These are phyloP conservation scores for Rubroboletus pulcherrimus DNA, from an alignment of 768 basidiomycete species.

Conservation along the genomic window DNA sequence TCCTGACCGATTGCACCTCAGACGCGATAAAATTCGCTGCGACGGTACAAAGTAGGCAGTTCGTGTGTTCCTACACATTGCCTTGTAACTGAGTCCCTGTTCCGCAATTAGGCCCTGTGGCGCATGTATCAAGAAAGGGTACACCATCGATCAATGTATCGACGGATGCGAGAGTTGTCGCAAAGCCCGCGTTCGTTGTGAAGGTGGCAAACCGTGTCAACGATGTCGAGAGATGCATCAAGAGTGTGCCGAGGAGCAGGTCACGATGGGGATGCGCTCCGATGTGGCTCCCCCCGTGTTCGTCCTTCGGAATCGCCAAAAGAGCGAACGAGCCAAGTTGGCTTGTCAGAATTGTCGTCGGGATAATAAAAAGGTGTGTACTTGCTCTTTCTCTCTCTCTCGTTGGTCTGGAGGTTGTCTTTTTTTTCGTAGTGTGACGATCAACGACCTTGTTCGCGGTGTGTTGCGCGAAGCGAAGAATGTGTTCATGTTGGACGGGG, in stretches of 20 bases:
- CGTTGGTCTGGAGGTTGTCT: neutral
- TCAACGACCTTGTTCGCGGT: slow-evolving; percentile 59
- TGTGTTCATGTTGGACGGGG: slow-evolving; percentile 55
- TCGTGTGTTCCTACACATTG: neutral
- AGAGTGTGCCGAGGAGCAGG: slow-evolving; percentile 46
- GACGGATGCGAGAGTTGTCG: slow-evolving; percentile 63
- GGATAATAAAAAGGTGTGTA: slow-evolving; percentile 60
- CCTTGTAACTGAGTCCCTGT: slow-evolving; percentile 1
- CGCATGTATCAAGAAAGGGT: slow-evolving; percentile 54
- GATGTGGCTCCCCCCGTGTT: slow-evolving; percentile 23
- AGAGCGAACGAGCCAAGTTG: slow-evolving; percentile 51
- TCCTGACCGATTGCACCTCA: slow-evolving; percentile 21
- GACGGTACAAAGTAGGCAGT: slow-evolving; percentile 46
- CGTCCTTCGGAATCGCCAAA: slow-evolving; percentile 28
- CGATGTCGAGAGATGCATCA: slow-evolving; percentile 34
- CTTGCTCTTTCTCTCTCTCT: neutral
- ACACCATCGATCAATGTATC: slow-evolving; percentile 48
- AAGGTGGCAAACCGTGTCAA: slow-evolving; percentile 36
- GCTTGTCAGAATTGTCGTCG: slow-evolving; percentile 59
- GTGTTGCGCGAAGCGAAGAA: slow-evolving; percentile 49
- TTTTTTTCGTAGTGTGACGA: slow-evolving; percentile 49
- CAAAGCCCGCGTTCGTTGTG: slow-evolving; percentile 43
- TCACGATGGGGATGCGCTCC: slow-evolving; percentile 20
- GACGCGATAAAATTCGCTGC: slow-evolving; percentile 62
- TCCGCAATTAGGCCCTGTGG: slow-evolving; percentile 47